Percentiles rank a stretch among this genome's conserved stretches.
Conservation (phyloP, 1,284 basidiomycete genomes). For the Trichosporon ovoides region DNA sequence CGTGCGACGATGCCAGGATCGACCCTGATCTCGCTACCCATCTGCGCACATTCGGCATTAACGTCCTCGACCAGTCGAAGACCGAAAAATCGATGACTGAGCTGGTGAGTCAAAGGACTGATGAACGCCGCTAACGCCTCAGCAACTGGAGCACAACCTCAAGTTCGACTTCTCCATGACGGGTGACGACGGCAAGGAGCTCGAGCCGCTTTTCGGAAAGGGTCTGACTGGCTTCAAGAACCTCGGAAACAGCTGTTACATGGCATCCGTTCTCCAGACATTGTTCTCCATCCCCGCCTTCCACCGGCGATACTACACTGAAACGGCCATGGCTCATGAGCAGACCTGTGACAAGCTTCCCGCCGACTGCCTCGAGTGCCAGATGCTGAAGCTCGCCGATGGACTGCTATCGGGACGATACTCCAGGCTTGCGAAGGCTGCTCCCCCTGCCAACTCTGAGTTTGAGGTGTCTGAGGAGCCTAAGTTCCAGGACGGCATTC, state of each 20-base stretch:
- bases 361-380: constrained; percentile 85
- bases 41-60: constrained; percentile 79
- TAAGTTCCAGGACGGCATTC: constrained; percentile 78
- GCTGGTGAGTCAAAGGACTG: constrained; percentile 57
- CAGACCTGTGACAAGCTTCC: constrained; percentile 67
- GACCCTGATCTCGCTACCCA: constrained; percentile 75
- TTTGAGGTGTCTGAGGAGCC: constrained; percentile 37
- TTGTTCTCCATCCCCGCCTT: constrained; percentile 78
- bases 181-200: constrained; percentile 78
- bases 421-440: constrained; percentile 57
- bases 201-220: constrained; percentile 82
- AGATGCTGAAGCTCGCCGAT: constrained; percentile 87
- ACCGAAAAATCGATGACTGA: constrained; percentile 98
- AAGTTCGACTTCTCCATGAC: constrained; percentile 93
- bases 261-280: constrained; percentile 87
- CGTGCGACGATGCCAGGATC: constrained; percentile 78
- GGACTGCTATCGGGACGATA: constrained; percentile 91
- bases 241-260: constrained; percentile 96
- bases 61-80: constrained; percentile 75
- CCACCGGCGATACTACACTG: constrained; percentile 64
- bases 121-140: constrained; percentile 9
- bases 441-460: constrained; percentile 30
- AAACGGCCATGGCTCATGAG: constrained; percentile 57
- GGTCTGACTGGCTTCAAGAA: constrained; percentile 86
- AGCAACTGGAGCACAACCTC: constrained; percentile 97